Percentiles rank a stretch among this genome's conserved stretches.
Conservation (phyloP, 306 rosid genomes). For the Abrus precatorius region DNA sequence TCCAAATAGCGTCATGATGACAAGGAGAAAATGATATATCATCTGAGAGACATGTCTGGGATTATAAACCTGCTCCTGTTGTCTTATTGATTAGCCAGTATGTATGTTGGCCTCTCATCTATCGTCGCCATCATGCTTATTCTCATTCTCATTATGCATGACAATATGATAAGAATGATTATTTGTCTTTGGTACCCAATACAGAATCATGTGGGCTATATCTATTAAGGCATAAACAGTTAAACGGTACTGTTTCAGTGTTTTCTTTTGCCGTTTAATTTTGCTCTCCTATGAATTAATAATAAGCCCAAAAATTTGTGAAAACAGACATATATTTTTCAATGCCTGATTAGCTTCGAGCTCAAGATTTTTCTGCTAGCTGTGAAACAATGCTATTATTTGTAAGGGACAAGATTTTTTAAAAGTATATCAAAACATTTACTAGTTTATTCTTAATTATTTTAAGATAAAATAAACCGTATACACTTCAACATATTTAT, state of each 20-base stretch:
- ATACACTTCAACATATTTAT: too few species aligned
- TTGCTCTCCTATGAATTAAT: background rate
- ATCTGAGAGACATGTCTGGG: conserved; percentile 55
- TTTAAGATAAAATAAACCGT: background rate
- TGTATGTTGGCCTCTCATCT: conserved; percentile 42
- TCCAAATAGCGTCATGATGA: conserved; percentile 42
- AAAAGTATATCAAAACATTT: too few species aligned
- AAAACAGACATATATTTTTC: background rate
- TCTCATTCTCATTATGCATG: conserved; percentile 46
- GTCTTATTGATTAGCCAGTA: conserved; percentile 57
- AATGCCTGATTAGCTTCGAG: conserved; percentile 38
- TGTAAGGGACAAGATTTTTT: background rate
- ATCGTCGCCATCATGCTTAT: conserved; percentile 48
- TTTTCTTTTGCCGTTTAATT: conserved; percentile 9
- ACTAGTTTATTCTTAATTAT: background rate
- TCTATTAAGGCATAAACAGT: conserved; percentile 43
- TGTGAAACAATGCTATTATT: background rate
- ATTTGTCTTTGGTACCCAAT: conserved; percentile 52
- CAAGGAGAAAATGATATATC: conserved; percentile 47
- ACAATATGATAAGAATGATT: conserved; percentile 50
- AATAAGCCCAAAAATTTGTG: conserved; percentile 19
- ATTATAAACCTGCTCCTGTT: conserved; percentile 54
- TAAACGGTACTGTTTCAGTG: conserved; percentile 39
- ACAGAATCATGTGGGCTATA: conserved; percentile 53
- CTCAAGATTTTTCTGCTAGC: conserved; percentile 35